Evolutionary conservation across 345 rosid genomes (phyloP), one percentile per base, ranked within the genome.

Genomic region (Gossypium herbaceum): DNA sequence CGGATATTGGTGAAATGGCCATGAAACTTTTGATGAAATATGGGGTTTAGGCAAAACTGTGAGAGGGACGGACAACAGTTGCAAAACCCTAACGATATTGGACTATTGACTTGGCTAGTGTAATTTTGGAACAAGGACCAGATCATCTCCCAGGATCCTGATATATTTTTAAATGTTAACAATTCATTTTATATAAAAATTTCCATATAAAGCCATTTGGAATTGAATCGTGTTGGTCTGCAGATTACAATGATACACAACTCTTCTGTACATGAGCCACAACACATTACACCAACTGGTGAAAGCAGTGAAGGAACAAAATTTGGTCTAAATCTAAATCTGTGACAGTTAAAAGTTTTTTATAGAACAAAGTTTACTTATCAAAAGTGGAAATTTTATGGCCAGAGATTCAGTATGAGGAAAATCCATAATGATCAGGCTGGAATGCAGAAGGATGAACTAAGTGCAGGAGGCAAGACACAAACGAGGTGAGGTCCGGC

Each of bases 401-500:
- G 44, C 61, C 71, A 62, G 71, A 55, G 59, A 66, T 57, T 15
- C 13, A 34, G 8, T 13, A 8, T 11, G 44, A 17, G 65, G 16
- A 45, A 59, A 27, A 58, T 71, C 43, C 11, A 54, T 63, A 71
- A 17, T 20, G 24, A 73, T 85, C 80, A 85, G 12, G 88, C 86
- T 43, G 98, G 90, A 27, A 93, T 74, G 81, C 96, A 95, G 81
- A 78, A 93, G 12, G 99, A 88, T 74, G 96, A 92, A 85, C 98
- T 88, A 63, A 90, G 88, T 63, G 86, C 76, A 50, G 98, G 98
- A 72, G 99, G 98, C 91, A 91, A 82, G 74, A 95, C 90, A 17
- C 98, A 87, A 9, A 95, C 87, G 65, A 95, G 87, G 83, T 95
- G 98, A 16, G 99, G 98, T 27, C 93, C 94, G 0, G 96, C 89